These are phyloP conservation scores for Sphagnum contortum DNA, from an alignment of 225 moss, liverwort and hornwort genomes.

Conservation along the genomic window DNA sequence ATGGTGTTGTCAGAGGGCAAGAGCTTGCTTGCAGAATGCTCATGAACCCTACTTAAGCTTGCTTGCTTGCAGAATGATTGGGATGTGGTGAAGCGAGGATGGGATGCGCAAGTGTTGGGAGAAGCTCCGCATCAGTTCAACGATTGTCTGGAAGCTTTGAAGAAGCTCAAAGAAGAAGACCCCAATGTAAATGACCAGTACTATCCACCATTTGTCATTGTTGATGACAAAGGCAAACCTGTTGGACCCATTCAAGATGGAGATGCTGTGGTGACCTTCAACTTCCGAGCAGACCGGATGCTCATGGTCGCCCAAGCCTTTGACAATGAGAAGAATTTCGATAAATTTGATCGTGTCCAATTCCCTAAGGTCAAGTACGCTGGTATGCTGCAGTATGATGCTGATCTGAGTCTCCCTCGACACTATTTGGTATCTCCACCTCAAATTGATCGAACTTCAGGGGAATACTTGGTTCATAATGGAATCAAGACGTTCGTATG, in stretches of 20 bases:
- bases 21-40: too few species aligned
- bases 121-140: slow-evolving; percentile 50
- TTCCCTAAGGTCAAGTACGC: slow-evolving; percentile 78
- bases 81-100: slow-evolving; percentile 96
- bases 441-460: slow-evolving; percentile 75
- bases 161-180: slow-evolving; percentile 52
- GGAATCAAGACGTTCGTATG: slow-evolving; percentile 88
- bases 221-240: slow-evolving; percentile 36
- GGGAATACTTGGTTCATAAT: slow-evolving; percentile 90
- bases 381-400: slow-evolving; percentile 94
- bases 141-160: slow-evolving; percentile 42
- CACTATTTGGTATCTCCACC: slow-evolving; percentile 85
- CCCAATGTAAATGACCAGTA: slow-evolving; percentile 48
- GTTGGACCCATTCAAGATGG: slow-evolving; percentile 53
- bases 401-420: slow-evolving; percentile 76
- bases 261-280: slow-evolving; percentile 58
- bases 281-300: slow-evolving; percentile 62
- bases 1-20: too few species aligned
- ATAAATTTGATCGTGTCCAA: slow-evolving; percentile 72
- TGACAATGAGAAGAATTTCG: slow-evolving; percentile 49
- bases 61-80: slow-evolving; percentile 72
- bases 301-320: slow-evolving; percentile 89
- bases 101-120: slow-evolving; percentile 96
- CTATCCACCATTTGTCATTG: slow-evolving; percentile 56
- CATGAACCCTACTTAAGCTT: too few species aligned